Evolutionary conservation across 495 filamentous ascomycete species (phyloP), one percentile per base, ranked within the genome.

Genomic region (Penicillium daleae): DNA sequence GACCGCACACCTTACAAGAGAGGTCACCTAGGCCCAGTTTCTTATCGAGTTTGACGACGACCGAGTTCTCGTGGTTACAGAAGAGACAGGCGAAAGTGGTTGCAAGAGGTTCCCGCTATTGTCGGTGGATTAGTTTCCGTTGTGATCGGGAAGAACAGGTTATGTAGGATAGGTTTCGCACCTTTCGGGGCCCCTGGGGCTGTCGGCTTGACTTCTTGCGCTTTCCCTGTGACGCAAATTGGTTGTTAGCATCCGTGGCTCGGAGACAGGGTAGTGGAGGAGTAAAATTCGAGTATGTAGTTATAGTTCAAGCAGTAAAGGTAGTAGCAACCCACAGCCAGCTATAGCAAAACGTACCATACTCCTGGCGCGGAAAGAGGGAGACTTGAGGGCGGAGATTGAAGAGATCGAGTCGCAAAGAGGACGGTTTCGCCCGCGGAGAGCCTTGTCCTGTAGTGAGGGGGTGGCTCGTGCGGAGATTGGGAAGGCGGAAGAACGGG

Each of bases 1-100:
- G 94, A 2, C 92, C 93, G 76, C 95, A 99, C 32, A 94, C 84
- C 69, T 95, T 97, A 80, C 95, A 99, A 22, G 88, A 85, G 6
- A 99, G 85, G 44, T 87, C 81, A 6, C 93, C 95, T 26, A 97
- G 80, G 31, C 91, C 92, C 6, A 86, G 79, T 73, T 97, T 98
- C 82, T 95, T 97, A 65, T 98, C 92, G 40, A 99, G 78, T 71
- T 93, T 92, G 66, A 96, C 90, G 2, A 87, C 81, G 35, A 99
- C 91, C 0, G 93, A 89, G 49, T 91, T 92, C 70, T 98, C 96
- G 76, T 98, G 92, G 74, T 97, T 98, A 82, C 95, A 99, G 77
- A 99, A 99, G 32, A 97, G 86, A 71, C 95, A 99, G n/a, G 92
- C 87, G 74, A 99, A 99, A 22, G 86, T 82, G 3, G 89, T 93